Conservation (phyloP, 805 yeast genomes). For the Danielozyma ontarioensis region DNA sequence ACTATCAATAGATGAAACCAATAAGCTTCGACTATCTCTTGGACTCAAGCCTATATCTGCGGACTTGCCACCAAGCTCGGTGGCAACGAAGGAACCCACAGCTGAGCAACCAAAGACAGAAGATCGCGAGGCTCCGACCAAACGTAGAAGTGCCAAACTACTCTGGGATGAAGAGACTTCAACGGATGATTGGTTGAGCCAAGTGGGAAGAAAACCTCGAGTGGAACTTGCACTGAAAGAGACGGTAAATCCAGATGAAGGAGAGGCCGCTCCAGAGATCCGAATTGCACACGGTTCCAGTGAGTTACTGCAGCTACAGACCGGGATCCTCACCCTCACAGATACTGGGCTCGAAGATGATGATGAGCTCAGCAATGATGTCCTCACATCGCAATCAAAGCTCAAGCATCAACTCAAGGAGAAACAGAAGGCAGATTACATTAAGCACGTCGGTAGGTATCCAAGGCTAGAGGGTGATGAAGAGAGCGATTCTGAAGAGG, state of each 20-base stretch:
- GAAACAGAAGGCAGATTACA: constrained; percentile 15
- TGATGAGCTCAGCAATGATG: constrained; percentile 37
- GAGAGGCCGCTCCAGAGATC: constrained; percentile 21
- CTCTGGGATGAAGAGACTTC: constrained; percentile 20
- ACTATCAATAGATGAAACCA: constrained; percentile 50
- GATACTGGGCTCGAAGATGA: constrained; percentile 36
- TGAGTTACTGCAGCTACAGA: constrained; percentile 34
- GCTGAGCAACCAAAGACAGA: neutral
- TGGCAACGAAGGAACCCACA: too few relatives aligned
- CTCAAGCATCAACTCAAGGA: constrained; percentile 26
- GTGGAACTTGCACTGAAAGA: constrained; percentile 12
- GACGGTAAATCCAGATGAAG: neutral
- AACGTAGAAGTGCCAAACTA: constrained; percentile 15
- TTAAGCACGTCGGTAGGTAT: constrained; percentile 18
- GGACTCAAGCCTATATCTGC: constrained; percentile 50
- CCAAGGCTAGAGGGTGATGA: constrained; percentile 5
- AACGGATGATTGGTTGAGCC: constrained; percentile 40
- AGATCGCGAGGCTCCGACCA: constrained; percentile 4
- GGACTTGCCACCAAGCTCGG: neutral
- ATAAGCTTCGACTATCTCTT: constrained; percentile 42
- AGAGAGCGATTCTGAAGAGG: constrained; percentile 7
- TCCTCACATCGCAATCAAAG: constrained; percentile 16
- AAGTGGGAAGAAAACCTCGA: constrained; percentile 15
- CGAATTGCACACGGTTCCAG: constrained; percentile 41
- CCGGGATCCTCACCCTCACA: constrained; percentile 53